Base-by-base conservation (phyloP, 2,329 filamentous ascomycete genomes). In the Shiraia sp. region DNA sequence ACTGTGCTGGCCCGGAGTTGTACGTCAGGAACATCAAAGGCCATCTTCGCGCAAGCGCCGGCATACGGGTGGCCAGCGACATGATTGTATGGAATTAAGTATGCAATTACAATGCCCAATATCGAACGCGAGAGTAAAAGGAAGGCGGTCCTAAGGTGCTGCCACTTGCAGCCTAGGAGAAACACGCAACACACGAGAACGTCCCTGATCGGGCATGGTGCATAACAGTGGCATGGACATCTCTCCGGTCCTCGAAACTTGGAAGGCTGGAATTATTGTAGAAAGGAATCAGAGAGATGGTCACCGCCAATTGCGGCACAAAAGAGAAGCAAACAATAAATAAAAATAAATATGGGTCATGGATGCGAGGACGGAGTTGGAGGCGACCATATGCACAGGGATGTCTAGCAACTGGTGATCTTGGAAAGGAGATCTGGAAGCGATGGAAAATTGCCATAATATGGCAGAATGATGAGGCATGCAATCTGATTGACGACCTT, bases 241-340 rank as follows among this genome's bases (percentile, higher is more conserved):
- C n/a, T n/a, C n/a, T n/a, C n/a, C n/a, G n/a, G n/a, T n/a, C 14
- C 13, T 22, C 12, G 24, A 30, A 32, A 35, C 16, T 19, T 42
- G 32, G 39, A 22, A 36, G 39, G 32, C 32, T 37, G 40, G 32
- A 23, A 37, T 5, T 8, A 22, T 5, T 22, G 19, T 4, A 8
- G 8, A 22, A 8, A 22, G 19, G 19, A 22, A 8, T 5, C 19
- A 22, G 19, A 22, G 8, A 8, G 8, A 22, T 5, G 8, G 19
- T 5, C 19, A 8, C 8, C 23, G 32, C 14, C 32, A 4, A 27
- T 26, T 27, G 17, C 31, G 16, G 17, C 19, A 4, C 19, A 8
- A 22, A 22, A 22, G 19, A 22, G 19, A 4, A 22, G 19, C 8
- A n/a, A n/a, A n/a, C n/a, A n/a, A n/a, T n/a, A n/a, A n/a, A n/a